Evolutionary conservation across 805 yeast species (phyloP), one percentile per base, ranked within the genome.

Genomic region (Kluyveromyces nonfermentans): DNA sequence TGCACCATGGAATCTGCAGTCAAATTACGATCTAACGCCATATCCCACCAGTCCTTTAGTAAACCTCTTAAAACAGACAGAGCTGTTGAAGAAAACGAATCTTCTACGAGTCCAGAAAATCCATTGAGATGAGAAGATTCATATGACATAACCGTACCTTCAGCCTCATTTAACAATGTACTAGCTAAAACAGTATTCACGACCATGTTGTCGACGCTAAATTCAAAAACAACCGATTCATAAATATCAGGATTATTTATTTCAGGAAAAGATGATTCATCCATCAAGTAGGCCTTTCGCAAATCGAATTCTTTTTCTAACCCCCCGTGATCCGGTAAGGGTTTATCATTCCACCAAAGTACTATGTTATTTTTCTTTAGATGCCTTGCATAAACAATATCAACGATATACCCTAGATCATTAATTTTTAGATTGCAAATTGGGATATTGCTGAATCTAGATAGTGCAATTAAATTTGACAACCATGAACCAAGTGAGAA

Each of bases 21-120:
- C 7, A 69, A 52, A 51, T 82, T 75, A 44, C 77, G 77, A 17
- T 69, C 68, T 44, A 85, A 64, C 0, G 96, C 97, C 55, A 80
- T 83, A 55, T 87, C 94, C 96, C 97, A 90, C 96, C 96, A 87
- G 28, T 73, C 78, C 54, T 83, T 86, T 10, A 93, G 83, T 74
- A 93, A 68, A 7, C 72, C 61, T 56, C 94, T 75, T 44, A 93
- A 69, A 1, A 82, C 82, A 8, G 70, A 62, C 48, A 93, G 68
- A 2, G 96, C 85, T 0, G 84, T 77, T 0, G 80, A 73, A 9
- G 89, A 82, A 53, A 90, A 89, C 0, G 95, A 76, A 60, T 90
- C 95, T 51, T 82, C 85, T 12, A 90, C 83, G 52, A 89, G 76
- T 2, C 68, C 65, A 4, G 52, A 39, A 5, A 53, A 50, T 12